Conservation (phyloP, 371 early-diverging fungal genomes). For the Mucor ambiguus region DNA sequence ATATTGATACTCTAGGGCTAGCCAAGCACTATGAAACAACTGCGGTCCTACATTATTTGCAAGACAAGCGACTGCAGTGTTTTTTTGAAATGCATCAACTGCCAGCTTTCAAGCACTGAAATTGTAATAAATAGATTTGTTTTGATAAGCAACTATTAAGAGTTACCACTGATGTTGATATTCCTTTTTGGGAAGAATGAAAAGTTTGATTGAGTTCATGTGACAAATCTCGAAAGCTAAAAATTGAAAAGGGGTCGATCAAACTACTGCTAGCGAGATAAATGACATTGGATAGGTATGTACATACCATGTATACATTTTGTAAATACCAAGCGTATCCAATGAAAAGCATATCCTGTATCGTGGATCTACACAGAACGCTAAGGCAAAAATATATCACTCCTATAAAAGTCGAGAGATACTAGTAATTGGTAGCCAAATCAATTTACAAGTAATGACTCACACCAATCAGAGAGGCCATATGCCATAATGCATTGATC, state of each 20-base stretch:
- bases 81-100: too few species aligned
- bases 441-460: conserved; percentile 38
- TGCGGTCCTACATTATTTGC: too few species aligned
- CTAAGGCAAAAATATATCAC: background rate
- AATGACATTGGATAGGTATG: background rate
- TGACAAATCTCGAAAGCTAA: background rate
- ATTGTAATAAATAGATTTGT: background rate
- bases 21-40: too few species aligned
- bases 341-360: background rate
- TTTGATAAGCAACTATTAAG: background rate
- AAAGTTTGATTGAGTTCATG: background rate
- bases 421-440: background rate
- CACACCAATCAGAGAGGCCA: conserved; percentile 46
- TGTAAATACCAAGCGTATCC: background rate
- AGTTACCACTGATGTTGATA: background rate
- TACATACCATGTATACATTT: background rate
- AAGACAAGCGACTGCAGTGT: too few species aligned
- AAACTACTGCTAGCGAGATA: background rate
- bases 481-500: conserved; percentile 31
- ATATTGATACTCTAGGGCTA: too few species aligned
- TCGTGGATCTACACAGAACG: background rate
- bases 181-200: background rate
- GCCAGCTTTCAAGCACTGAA: background rate
- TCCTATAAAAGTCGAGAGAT: conserved; percentile 6
- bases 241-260: background rate